Percentiles rank a stretch among this genome's conserved stretches.
phyloP scores from a whole-genome alignment of 1,139 yeast genomes.

The Candida mesenterica region DNA sequence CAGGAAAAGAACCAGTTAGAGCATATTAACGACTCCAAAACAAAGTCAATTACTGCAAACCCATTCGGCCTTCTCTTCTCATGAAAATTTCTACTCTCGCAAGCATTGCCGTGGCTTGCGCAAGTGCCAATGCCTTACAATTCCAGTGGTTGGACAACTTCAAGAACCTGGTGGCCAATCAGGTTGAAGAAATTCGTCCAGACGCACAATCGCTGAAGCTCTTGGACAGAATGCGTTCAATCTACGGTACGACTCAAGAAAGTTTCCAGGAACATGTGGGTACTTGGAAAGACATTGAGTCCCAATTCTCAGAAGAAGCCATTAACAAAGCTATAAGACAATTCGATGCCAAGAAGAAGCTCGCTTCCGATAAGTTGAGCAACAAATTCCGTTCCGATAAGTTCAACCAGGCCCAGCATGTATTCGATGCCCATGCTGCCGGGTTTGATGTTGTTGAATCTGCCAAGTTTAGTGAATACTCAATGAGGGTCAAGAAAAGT shows the following conservation, averaged over 20 bases:
- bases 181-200: conserved; percentile 2
- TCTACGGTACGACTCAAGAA: too few relatives aligned
- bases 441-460: conserved; percentile 11
- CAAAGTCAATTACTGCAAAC: too few relatives aligned
- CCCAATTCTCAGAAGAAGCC: conserved; percentile 17
- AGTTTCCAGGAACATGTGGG: too few relatives aligned
- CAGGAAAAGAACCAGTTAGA: too few relatives aligned
- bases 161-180: conserved; percentile 3
- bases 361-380: conserved; percentile 6
- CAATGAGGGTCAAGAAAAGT: conserved; percentile 40
- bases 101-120: conserved; percentile 2
- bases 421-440: conserved; percentile 6
- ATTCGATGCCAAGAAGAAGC: conserved; percentile 14
- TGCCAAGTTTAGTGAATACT: conserved; percentile 30
- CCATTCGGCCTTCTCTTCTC: too few relatives aligned
- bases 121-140: conserved; percentile 5
- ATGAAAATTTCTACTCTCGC: conserved; percentile 5
- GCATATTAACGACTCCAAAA: too few relatives aligned
- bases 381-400: conserved; percentile 11
- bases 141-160: conserved; percentile 5
- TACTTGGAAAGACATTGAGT: too few relatives aligned
- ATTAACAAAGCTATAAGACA: conserved; percentile 21
- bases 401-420: conserved; percentile 1
- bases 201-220: too few relatives aligned
- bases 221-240: too few relatives aligned